These are phyloP conservation scores for Gautieria morchelliformis DNA, from an alignment of 768 basidiomycete genomes.

Conservation along the genomic window DNA sequence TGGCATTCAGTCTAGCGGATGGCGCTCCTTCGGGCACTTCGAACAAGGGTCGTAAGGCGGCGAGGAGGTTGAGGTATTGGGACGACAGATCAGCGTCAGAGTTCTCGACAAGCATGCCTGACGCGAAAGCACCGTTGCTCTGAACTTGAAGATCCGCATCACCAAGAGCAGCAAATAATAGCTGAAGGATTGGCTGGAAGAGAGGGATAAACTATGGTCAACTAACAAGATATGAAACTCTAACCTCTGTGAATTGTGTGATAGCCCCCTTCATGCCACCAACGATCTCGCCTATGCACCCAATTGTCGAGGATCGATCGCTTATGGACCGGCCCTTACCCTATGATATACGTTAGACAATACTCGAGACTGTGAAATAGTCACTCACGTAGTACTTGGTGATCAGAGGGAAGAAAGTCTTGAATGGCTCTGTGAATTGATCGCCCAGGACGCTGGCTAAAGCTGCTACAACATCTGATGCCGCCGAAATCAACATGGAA, in stretches of 20 bases:
- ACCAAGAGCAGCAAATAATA: constrained; percentile 74
- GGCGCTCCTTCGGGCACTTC: constrained; percentile 50
- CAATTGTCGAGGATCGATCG: constrained; percentile 89
- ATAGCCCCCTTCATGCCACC: constrained; percentile 81
- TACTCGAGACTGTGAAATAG: not conserved
- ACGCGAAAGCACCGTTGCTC: constrained; percentile 93
- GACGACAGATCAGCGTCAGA: constrained; percentile 69
- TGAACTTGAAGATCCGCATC: constrained; percentile 89
- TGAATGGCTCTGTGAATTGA: constrained; percentile 77
- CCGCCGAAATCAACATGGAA: constrained; percentile 87
- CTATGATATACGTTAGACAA: constrained; percentile 28
- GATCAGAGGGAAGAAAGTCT: constrained; percentile 82
- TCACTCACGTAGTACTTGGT: constrained; percentile 80
- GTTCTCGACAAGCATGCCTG: constrained; percentile 85
- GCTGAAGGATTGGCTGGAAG: constrained; percentile 51
- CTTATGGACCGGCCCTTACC: constrained; percentile 79
- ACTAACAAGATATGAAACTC: not conserved
- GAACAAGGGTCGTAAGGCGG: constrained; percentile 76
- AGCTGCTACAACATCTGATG: constrained; percentile 87
- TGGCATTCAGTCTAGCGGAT: constrained; percentile 67
- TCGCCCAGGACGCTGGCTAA: constrained; percentile 77
- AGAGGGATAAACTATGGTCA: not conserved
- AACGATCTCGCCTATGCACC: constrained; percentile 92
- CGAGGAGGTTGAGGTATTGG: constrained; percentile 73
- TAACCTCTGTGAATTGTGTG: constrained; percentile 65